Conservation (phyloP, 78 protist species). For the Dictyostelium citrinum region DNA sequence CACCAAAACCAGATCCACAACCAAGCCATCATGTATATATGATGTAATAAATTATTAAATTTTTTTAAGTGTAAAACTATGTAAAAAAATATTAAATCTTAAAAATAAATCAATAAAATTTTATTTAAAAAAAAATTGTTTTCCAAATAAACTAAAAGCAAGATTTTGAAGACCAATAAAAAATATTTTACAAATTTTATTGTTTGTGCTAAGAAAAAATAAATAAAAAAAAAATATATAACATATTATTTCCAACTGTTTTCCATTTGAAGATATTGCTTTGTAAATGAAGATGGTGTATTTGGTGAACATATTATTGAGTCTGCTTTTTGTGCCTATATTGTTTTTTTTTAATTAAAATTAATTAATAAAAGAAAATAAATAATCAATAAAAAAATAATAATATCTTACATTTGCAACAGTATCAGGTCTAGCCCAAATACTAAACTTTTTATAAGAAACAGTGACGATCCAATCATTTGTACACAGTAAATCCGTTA, state of each 20-base stretch:
- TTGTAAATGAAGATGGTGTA: slow-evolving; percentile 48
- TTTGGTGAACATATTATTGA: slow-evolving; percentile 40
- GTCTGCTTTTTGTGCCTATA: slow-evolving; percentile 39
- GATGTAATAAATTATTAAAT: not conserved
- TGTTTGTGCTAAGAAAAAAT: too few relatives aligned
- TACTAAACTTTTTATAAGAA: slow-evolving; percentile 6
- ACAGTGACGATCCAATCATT: slow-evolving; percentile 54
- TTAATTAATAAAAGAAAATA: not conserved
- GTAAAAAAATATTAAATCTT: too few relatives aligned
- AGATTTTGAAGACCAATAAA: too few relatives aligned
- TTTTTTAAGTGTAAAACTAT: not conserved
- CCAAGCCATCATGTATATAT: not conserved
- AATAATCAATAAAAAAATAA: not conserved
- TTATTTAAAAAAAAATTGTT: too few relatives aligned
- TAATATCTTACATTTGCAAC: slow-evolving; percentile 23
- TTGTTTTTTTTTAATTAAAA: not conserved
- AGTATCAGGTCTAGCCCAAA: slow-evolving; percentile 73
- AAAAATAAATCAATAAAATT: too few relatives aligned
- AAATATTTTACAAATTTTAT: too few relatives aligned
- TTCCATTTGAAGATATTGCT: not conserved
- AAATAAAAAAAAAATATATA: too few relatives aligned
- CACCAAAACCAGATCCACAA: not conserved
- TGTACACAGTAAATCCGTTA: slow-evolving; percentile 5
- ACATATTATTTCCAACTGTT: not conserved
- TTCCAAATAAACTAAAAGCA: too few relatives aligned